Evolutionary conservation across 1,284 basidiomycete species (phyloP), one percentile per base, ranked within the genome.

Genomic region (Apiotrichum porosum): DNA sequence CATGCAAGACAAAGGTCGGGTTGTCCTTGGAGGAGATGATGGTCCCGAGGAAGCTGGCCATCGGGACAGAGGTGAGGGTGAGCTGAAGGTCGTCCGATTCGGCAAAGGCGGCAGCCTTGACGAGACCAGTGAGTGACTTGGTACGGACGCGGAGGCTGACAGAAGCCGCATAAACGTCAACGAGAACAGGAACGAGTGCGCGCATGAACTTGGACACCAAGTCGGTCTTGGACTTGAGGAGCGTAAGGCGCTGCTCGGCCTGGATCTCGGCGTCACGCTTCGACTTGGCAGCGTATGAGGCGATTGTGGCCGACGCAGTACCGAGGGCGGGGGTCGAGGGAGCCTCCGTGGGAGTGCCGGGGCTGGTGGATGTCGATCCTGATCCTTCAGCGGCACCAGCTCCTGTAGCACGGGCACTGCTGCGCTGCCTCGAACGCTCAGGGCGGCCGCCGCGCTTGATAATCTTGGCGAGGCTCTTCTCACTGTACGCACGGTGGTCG

Each of bases 101-200:
- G 36, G 89, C 77, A 69, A 92, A 97, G 54, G 87, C 85, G 42
- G 91, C 81, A 3, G 92, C 89, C 68, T 95, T 94, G 55, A 93
- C 72, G 42, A 97, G 63, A 1, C 86, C 88, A 0, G 84, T 86
- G 51, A 97, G 77, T 0, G 88, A 87, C 76, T 93, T 93, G 42
- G 86, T 82, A 51, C 92, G 79, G 3, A 95, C 83, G 6, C 87
- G 83, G 0, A 84, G 82, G 45, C 84, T 83, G 28, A 97, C 90
- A 62, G 89, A 94, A 10, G 93, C 92, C 18, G 90, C 86, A 71
- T 94, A 97, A 9, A 97, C 92, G 62, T 97, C 92, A 48, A 95
- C 84, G 42, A 97, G 78, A 39, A 93, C 90, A 0, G 93, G 93
- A 1, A 94, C 83, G 61, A 91, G 83, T 17, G 92, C 77, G 34